These are phyloP conservation scores for Carex arenaria DNA, from an alignment of 202 grass and related monocot genomes.

Conservation along the genomic window DNA sequence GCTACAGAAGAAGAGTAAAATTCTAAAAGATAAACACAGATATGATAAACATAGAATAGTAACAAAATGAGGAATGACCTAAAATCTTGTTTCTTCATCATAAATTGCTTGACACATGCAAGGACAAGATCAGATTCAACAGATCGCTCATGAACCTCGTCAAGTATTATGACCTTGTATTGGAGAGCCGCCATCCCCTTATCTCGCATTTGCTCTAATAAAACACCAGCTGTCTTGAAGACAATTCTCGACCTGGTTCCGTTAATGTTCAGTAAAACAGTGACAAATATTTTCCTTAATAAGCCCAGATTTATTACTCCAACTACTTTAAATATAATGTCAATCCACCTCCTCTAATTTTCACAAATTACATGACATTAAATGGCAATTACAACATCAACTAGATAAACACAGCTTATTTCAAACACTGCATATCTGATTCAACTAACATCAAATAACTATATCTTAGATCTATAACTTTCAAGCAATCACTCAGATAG, in stretches of 20 bases:
- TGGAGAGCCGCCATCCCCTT: conserved; percentile 64
- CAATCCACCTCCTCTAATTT: neutral
- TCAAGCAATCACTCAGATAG: neutral
- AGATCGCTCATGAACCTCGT: conserved; percentile 89
- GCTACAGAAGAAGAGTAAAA: neutral
- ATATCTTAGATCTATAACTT: neutral
- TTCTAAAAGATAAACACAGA: neutral
- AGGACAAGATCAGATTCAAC: conserved; percentile 97
- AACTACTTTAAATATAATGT: neutral
- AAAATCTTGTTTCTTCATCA: conserved; percentile 79
- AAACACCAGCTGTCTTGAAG: conserved; percentile 91
- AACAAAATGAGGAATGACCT: conserved; percentile 40
- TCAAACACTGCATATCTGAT: neutral
- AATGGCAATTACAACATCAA: neutral
- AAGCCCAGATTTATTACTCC: neutral
- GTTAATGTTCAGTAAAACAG: conserved; percentile 21
- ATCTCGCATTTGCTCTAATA: conserved; percentile 88
- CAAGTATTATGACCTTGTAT: conserved; percentile 98
- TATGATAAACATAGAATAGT: neutral
- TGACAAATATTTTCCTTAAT: neutral
- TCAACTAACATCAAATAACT: neutral
- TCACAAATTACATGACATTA: neutral
- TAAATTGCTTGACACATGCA: conserved; percentile 67
- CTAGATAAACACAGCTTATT: neutral
- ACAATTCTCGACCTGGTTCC: conserved; percentile 80